These are phyloP conservation scores for Curvularia sp. DNA, from an alignment of 2,329 filamentous ascomycete genomes.

Conservation along the genomic window DNA sequence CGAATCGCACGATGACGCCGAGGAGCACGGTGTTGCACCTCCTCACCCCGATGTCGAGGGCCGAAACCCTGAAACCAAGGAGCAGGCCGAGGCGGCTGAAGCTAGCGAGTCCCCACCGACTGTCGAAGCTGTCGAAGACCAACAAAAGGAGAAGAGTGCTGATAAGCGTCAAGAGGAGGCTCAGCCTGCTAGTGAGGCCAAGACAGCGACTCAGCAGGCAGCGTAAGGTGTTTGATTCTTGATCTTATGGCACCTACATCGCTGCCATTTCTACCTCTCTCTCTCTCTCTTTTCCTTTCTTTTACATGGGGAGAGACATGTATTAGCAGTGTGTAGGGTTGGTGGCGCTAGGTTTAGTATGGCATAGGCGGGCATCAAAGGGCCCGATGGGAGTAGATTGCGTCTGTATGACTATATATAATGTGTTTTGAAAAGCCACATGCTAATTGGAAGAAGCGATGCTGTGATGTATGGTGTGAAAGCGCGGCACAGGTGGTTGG, in stretches of 20 bases:
- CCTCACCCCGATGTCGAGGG: conserved; percentile 66
- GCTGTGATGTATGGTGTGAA: neutral
- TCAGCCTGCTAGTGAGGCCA: conserved; percentile 50
- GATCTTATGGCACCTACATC: conserved; percentile 6
- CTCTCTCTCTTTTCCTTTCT: conserved; percentile 18
- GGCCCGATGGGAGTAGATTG: conserved; percentile 6
- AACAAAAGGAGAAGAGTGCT: conserved; percentile 56
- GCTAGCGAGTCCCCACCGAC: conserved; percentile 53
- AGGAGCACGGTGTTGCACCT: conserved; percentile 54
- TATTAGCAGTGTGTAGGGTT: conserved; percentile 19
- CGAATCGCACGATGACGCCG: conserved; percentile 43
- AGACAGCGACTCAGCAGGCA: conserved; percentile 43
- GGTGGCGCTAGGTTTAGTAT: conserved; percentile 19
- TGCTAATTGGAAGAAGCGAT: neutral
- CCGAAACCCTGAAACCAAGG: conserved; percentile 63
- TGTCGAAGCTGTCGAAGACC: conserved; percentile 52
- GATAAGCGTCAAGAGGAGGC: conserved; percentile 46
- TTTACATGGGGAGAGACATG: conserved; percentile 26
- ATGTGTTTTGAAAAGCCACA: conserved; percentile 6
- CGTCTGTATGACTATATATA: conserved; percentile 23
- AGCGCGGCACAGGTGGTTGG: neutral
- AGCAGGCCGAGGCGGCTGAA: conserved; percentile 50
- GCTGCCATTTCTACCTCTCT: neutral
- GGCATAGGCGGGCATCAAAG: conserved; percentile 4
- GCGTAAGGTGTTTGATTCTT: conserved; percentile 22